A percentile compares a stretch with the other conserved stretches of the same genome.
Evolutionary conservation across 306 rosid genomes (phyloP).

Genomic region (Arachis hypogaea): DNA sequence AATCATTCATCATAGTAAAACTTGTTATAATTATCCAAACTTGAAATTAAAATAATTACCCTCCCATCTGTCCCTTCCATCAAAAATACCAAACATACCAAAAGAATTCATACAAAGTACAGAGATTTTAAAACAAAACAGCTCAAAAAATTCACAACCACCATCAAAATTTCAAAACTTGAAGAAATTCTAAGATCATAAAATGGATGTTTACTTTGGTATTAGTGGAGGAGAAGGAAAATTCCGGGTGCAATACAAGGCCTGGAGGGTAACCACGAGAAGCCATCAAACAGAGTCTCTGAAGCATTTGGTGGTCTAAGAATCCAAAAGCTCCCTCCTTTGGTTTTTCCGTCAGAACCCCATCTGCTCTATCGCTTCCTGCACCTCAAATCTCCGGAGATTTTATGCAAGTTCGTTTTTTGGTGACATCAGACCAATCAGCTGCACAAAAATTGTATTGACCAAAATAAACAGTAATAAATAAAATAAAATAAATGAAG

Average conservation of each 20-base stretch:
- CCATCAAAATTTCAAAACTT: slow-evolving; percentile 12
- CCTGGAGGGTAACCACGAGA: slow-evolving; percentile 67
- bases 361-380: slow-evolving; percentile 48
- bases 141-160: neutral
- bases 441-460: neutral
- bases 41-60: neutral
- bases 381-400: slow-evolving; percentile 40
- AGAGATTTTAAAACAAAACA: neutral
- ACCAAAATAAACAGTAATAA: neutral
- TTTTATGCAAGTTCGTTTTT: slow-evolving; percentile 34
- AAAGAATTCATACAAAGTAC: neutral
- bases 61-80: neutral
- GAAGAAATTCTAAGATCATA: neutral
- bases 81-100: neutral
- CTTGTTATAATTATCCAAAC: neutral
- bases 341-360: slow-evolving; percentile 39
- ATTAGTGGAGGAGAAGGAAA: slow-evolving; percentile 29
- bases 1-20: neutral
- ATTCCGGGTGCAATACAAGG: slow-evolving; percentile 56
- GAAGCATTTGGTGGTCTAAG: slow-evolving; percentile 44
- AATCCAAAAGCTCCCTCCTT: slow-evolving; percentile 38
- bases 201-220: slow-evolving; percentile 55
- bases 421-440: slow-evolving; percentile 30
- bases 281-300: slow-evolving; percentile 68
- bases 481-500: neutral